Evolutionary conservation across 2,329 filamentous ascomycete genomes (phyloP).

Genomic region (Pyricularia pennisetigena): DNA sequence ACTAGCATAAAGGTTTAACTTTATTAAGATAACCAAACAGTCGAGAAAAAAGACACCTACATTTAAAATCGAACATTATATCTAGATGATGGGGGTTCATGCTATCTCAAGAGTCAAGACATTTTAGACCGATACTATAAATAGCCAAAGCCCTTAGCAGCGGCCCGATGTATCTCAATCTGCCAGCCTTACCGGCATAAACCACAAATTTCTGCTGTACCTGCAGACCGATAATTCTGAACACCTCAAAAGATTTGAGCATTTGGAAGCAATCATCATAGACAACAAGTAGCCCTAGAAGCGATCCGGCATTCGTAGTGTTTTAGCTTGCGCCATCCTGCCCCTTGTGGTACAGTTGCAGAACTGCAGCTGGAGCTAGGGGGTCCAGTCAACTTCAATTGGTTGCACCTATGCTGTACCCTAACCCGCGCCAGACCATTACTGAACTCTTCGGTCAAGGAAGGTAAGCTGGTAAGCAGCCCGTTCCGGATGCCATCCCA

Average conservation of each 20-base stretch:
- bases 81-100: background rate
- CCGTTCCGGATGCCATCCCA: background rate
- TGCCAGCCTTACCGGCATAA: background rate
- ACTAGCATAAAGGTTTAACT: background rate
- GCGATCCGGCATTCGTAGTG: too few relatives aligned
- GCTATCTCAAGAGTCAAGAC: background rate
- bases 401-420: background rate
- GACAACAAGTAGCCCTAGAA: too few relatives aligned
- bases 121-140: background rate
- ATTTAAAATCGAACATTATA: background rate
- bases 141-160: background rate
- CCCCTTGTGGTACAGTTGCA: background rate
- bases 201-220: background rate
- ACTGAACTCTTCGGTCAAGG: too few relatives aligned
- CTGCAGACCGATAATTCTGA: background rate
- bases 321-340: background rate
- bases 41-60: background rate
- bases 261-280: background rate
- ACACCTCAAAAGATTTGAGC: background rate
- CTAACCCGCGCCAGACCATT: background rate
- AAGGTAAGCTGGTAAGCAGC: too few relatives aligned
- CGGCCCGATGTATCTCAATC: background rate
- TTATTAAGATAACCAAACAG: background rate
- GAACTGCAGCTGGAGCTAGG: too few relatives aligned
- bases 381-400: background rate